Evolutionary conservation across 345 rosid species (phyloP), one percentile per base, ranked within the genome.

Genomic region (Bruguiera parviflora): DNA sequence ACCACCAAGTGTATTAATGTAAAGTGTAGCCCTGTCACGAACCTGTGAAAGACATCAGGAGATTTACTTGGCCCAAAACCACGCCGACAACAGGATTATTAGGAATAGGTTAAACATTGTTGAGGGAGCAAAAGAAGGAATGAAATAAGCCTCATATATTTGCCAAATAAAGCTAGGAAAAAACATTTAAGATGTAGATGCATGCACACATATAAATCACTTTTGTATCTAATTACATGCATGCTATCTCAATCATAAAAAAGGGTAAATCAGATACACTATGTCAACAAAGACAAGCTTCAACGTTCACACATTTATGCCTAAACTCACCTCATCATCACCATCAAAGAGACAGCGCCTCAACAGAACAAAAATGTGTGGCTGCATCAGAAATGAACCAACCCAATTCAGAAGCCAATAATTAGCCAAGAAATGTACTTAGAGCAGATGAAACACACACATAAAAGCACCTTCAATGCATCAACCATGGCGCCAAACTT

Each of bases 401-500:
- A 43, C 2, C 55, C 51, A 59, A 43, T 63, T 74, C 62, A 63
- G 56, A 22, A 61, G 58, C 21, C 53, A 60, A 59, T 8, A 21
- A 21, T 8, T 61, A 21, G 2, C 18, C 28, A 15, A 51, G 25
- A 51, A 46, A 33, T 33, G 10, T 43, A 11, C 49, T 22, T 24
- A 24, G 18, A 65, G 20, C 7, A 53, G 18, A 29, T 16, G 39
- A 52, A 29, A 63, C 21, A 60, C 61, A 20, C 28, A 35, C 61
- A 19, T 64, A 59, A 33, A 64, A 43, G 61, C 37, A 90, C 99
- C 97, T 90, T 92, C 88, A 95, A 70, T 51, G 89, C 67, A 74
- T 90, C 99, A 67, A 92, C 96, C 88, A 86, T 78, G 68, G 95
- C 96, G 75, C 99, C 99, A 66, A 95, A 95, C 83, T 90, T 95